A percentile compares a stretch with the other conserved stretches of the same genome.
phyloP scores from a whole-genome alignment of 169 alveolate species.

The Cryptosporidium bovis region DNA sequence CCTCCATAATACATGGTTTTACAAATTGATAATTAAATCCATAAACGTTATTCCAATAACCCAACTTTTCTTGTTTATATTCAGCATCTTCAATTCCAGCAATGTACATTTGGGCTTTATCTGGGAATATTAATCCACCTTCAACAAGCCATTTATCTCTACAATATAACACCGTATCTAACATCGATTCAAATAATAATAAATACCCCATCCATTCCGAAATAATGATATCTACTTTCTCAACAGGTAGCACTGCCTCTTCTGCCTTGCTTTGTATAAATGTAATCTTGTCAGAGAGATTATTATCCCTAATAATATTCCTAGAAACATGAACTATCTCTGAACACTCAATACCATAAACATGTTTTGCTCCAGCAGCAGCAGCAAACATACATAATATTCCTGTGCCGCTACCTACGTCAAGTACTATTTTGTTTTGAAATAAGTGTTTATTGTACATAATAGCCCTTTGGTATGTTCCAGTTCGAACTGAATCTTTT shows the following conservation, averaged over 20 bases:
- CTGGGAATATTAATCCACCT: slow-evolving; percentile 97
- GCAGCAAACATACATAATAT: slow-evolving; percentile 97
- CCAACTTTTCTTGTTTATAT: slow-evolving; percentile 92
- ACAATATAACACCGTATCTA: slow-evolving; percentile 95
- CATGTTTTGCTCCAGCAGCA: slow-evolving; percentile 96
- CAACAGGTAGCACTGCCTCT: slow-evolving; percentile 94
- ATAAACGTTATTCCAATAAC: slow-evolving; percentile 95
- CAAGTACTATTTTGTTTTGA: slow-evolving; percentile 95
- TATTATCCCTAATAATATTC: slow-evolving; percentile 90
- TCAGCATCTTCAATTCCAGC: slow-evolving; percentile 98
- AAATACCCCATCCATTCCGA: slow-evolving; percentile 99
- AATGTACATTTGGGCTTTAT: slow-evolving; percentile 91
- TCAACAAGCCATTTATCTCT: slow-evolving; percentile 96
- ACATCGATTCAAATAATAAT: slow-evolving; percentile 96
- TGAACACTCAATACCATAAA: slow-evolving; percentile 97
- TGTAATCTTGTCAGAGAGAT: slow-evolving; percentile 90
- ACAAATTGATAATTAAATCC: slow-evolving; percentile 94
- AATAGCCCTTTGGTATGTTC: slow-evolving; percentile 93
- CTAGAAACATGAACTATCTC: slow-evolving; percentile 93
- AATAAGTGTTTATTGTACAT: slow-evolving; percentile 91
- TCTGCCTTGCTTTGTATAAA: slow-evolving; percentile 95
- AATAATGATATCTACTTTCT: slow-evolving; percentile 96
- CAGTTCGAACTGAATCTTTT: slow-evolving; percentile 95
- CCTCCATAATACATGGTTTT: slow-evolving; percentile 88
- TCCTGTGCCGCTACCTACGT: slow-evolving; percentile 99